Conservation (phyloP, 306 rosid species). For the Fagus crenata region DNA sequence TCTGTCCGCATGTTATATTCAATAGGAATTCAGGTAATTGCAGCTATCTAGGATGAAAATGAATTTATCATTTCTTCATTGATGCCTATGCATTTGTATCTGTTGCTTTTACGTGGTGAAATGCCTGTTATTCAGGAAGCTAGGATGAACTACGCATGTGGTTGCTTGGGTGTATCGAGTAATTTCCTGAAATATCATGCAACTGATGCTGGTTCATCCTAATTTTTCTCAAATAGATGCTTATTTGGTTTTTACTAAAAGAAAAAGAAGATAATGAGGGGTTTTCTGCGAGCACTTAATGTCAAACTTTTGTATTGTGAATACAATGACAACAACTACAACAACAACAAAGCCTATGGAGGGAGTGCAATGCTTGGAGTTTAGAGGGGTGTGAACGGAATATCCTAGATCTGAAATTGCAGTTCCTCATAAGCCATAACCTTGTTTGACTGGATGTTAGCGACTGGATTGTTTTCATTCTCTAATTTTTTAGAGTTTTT, state of each 20-base stretch:
- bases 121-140: background rate
- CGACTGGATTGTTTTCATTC: no score
- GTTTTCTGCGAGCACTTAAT: background rate
- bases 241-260: background rate
- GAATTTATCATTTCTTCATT: constrained; percentile 6
- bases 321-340: no score
- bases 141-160: constrained; percentile 4
- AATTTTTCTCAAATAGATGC: background rate
- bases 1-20: constrained; percentile 78
- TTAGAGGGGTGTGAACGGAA: no score
- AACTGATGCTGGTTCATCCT: background rate
- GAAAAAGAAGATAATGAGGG: background rate
- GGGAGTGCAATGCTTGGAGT: no score
- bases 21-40: constrained; percentile 82
- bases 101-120: constrained; percentile 12
- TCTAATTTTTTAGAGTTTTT: no score
- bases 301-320: background rate
- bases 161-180: constrained; percentile 9
- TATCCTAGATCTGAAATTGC: no score
- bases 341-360: no score
- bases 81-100: constrained; percentile 8
- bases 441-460: no score
- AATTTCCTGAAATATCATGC: constrained; percentile 3
- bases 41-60: constrained; percentile 14
- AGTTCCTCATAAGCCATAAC: no score